Conservation (phyloP, 2,329 filamentous ascomycete species). For the Furcasterigmium sp. region DNA sequence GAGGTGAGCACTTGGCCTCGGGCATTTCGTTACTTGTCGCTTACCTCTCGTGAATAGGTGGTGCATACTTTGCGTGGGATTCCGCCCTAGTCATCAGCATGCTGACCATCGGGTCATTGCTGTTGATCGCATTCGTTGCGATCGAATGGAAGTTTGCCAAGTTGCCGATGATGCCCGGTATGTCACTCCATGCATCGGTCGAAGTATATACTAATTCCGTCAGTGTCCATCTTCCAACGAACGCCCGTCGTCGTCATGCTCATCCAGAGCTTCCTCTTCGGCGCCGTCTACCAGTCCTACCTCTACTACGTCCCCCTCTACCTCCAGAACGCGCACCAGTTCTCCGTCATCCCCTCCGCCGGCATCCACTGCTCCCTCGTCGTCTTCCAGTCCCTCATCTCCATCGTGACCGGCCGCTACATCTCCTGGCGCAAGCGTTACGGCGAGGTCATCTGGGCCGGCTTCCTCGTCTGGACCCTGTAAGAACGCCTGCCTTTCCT, state of each 20-base stretch:
- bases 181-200: accelerated
- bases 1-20: no score
- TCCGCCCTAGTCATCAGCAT: conserved; percentile 19
- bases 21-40: not conserved
- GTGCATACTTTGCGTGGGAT: conserved; percentile 19
- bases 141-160: conserved; percentile 20
- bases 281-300: conserved; percentile 52
- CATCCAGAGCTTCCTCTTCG: conserved; percentile 54
- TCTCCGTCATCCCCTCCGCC: conserved; percentile 38
- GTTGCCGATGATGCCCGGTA: conserved; percentile 19
- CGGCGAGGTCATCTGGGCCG: conserved; percentile 49
- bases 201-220: accelerated
- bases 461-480: conserved; percentile 28
- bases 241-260: conserved; percentile 49
- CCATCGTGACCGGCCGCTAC: conserved; percentile 48
- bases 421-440: conserved; percentile 53
- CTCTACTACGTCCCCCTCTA: conserved; percentile 59
- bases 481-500: conserved; percentile 12
- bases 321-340: conserved; percentile 47
- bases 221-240: conserved; percentile 49
- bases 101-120: conserved; percentile 13
- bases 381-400: conserved; percentile 36
- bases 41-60: conserved; percentile 9
- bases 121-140: conserved; percentile 14
- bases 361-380: conserved; percentile 45